phyloP scores from a whole-genome alignment of 164 flowering plant genomes.

The Tinospora cordifolia region DNA sequence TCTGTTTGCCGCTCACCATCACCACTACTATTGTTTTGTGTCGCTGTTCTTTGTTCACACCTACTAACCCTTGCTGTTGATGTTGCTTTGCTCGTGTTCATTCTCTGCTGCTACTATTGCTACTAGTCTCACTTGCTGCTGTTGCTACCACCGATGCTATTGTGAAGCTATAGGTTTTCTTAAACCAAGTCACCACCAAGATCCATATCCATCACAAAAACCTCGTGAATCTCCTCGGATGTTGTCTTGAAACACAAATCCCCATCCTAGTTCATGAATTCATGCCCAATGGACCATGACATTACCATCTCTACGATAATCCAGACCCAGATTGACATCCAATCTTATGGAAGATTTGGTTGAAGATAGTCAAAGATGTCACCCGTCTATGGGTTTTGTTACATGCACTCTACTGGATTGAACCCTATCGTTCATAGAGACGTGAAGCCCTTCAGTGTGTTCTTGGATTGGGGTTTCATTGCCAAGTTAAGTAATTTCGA shows the following conservation, averaged over 20 bases:
- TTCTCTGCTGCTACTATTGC: too few species aligned
- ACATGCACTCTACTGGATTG: slow-evolving; percentile 34
- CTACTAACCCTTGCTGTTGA: too few species aligned
- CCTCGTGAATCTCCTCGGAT: slow-evolving; percentile 36
- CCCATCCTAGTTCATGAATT: slow-evolving; percentile 40
- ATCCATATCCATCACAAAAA: slow-evolving; percentile 36
- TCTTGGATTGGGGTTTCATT: slow-evolving; percentile 27
- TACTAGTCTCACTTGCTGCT: too few species aligned
- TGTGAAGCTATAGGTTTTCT: too few species aligned
- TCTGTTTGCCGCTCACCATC: too few species aligned
- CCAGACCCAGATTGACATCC: neutral
- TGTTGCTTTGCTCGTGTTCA: too few species aligned
- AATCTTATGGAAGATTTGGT: slow-evolving; percentile 25
- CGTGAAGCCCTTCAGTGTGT: slow-evolving; percentile 32
- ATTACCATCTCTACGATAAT: slow-evolving; percentile 20
- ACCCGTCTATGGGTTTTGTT: slow-evolving; percentile 33
- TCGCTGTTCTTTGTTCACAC: too few species aligned
- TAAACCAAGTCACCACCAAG: neutral
- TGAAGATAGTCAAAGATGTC: slow-evolving; percentile 33
- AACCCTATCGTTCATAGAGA: slow-evolving; percentile 40
- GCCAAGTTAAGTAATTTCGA: slow-evolving; percentile 47
- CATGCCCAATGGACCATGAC: slow-evolving; percentile 32
- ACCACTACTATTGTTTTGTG: too few species aligned
- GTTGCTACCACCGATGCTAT: too few species aligned
- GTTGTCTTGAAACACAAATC: slow-evolving; percentile 38